Conservation (phyloP, 2,329 filamentous ascomycete genomes). For the Penicillium decumbens region DNA sequence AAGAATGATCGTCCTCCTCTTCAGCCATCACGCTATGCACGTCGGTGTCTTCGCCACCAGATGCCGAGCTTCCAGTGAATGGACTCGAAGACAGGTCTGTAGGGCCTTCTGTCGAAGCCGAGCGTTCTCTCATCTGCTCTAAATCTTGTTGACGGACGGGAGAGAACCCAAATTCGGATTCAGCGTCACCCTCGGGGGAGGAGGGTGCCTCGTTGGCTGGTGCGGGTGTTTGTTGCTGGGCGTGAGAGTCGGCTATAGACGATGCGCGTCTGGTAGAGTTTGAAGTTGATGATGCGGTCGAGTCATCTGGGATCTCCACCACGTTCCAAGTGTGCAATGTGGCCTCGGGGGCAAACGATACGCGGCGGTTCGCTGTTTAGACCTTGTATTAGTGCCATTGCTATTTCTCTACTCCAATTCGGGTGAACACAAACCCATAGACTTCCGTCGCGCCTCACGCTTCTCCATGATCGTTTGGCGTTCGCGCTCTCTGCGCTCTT, state of each 20-base stretch:
- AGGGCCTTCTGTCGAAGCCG: conserved; percentile 45
- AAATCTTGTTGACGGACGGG: conserved; percentile 62
- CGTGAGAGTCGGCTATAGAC: conserved; percentile 44
- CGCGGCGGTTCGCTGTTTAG: conserved; percentile 68
- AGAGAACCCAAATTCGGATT: conserved; percentile 55
- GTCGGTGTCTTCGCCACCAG: conserved; percentile 43
- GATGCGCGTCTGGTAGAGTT: conserved; percentile 73
- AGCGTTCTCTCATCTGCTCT: conserved; percentile 53
- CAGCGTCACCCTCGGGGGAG: conserved; percentile 54
- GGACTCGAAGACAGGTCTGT: conserved; percentile 71
- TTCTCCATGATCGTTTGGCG: conserved; percentile 62
- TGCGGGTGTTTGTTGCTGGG: conserved; percentile 27
- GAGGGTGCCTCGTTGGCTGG: conserved; percentile 57
- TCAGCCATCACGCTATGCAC: conserved; percentile 38
- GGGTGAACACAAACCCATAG: conserved; percentile 54
- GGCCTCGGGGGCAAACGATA: conserved; percentile 95
- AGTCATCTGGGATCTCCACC: conserved; percentile 81
- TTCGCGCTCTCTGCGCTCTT: conserved; percentile 56
- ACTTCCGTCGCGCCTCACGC: conserved; percentile 85
- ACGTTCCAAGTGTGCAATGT: conserved; percentile 97
- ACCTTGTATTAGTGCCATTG: conserved; percentile 17
- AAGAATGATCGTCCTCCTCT: conserved; percentile 42
- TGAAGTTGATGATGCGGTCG: conserved; percentile 69
- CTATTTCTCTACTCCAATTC: background rate
- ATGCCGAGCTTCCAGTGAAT: conserved; percentile 58